phyloP scores from a whole-genome alignment of 2,329 filamentous ascomycete species.

The Calonectria crousiana region DNA sequence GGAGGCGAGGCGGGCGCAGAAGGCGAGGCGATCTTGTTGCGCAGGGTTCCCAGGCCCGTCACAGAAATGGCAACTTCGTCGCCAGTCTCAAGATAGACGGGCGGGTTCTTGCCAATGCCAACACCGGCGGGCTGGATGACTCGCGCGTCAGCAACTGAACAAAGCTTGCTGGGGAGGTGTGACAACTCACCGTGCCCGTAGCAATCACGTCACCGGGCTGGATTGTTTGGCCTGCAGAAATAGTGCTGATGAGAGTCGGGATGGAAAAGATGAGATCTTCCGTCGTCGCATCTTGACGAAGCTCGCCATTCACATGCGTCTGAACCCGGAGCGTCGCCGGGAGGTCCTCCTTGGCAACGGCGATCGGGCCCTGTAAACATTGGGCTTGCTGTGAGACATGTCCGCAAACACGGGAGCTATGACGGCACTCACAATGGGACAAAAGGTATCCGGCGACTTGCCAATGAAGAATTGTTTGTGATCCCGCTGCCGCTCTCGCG shows the following conservation, averaged over 20 bases:
- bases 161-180: background rate
- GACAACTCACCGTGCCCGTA: constrained; percentile 51
- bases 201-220: constrained; percentile 60
- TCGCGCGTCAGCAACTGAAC: background rate
- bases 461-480: constrained; percentile 73
- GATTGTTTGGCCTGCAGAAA: constrained; percentile 57
- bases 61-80: constrained; percentile 55
- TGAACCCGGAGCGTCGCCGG: constrained; percentile 55
- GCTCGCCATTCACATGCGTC: constrained; percentile 60
- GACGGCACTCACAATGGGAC: constrained; percentile 48
- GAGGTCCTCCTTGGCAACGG: constrained; percentile 60
- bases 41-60: constrained; percentile 31
- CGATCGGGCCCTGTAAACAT: constrained; percentile 58
- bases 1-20: background rate
- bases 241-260: constrained; percentile 54
- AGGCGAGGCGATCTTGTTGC: constrained; percentile 27
- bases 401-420: background rate
- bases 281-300: constrained; percentile 58
- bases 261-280: constrained; percentile 61
- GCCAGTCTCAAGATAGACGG: constrained; percentile 54
- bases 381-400: background rate
- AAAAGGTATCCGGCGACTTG: constrained; percentile 67
- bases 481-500: constrained; percentile 63
- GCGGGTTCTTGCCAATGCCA: constrained; percentile 56
- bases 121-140: constrained; percentile 54